Evolutionary conservation across 148 eudicot genomes (phyloP).

Genomic region (Cornus controversa): DNA sequence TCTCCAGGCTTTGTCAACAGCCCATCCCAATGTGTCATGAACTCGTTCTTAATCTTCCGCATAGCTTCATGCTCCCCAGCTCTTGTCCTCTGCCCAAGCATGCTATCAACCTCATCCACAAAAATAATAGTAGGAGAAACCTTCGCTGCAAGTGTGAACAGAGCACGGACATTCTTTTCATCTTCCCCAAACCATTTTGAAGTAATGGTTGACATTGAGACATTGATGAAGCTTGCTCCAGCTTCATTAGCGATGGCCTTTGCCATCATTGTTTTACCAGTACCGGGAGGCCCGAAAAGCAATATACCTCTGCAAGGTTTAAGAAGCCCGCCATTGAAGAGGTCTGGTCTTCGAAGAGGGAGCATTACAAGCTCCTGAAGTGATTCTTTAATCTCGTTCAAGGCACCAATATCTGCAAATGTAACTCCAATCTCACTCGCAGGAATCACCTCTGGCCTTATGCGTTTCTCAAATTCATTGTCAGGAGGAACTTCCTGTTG

Average conservation of each 20-base stretch:
- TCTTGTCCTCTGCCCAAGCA: conserved; percentile 89
- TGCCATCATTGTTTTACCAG: conserved; percentile 93
- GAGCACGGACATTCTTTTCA: conserved; percentile 88
- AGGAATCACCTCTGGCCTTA: conserved; percentile 91
- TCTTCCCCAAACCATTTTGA: conserved; percentile 99
- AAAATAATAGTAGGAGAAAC: conserved; percentile 84
- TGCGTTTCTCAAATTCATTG: conserved; percentile 90
- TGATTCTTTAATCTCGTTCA: conserved; percentile 81
- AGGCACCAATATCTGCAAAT: conserved; percentile 77
- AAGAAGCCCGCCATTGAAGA: conserved; percentile 86
- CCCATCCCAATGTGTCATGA: conserved; percentile 98
- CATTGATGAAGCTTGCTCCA: conserved; percentile 95
- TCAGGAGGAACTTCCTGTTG: conserved; percentile 79
- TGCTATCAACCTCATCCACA: conserved; percentile 93
- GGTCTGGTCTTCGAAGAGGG: conserved; percentile 86
- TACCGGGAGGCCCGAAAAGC: conserved; percentile 91
- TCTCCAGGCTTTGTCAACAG: conserved; percentile 76
- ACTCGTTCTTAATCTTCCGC: conserved; percentile 93
- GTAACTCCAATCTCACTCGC: conserved; percentile 79
- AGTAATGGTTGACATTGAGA: conserved; percentile 94
- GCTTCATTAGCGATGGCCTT: conserved; percentile 97
- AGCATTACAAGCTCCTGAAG: conserved; percentile 94
- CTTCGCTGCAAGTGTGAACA: conserved; percentile 91
- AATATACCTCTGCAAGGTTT: conserved; percentile 91
- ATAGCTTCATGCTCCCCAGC: conserved; percentile 97